Conservation (phyloP, 2,329 filamentous ascomycete genomes). For the Penicillium verrucosum region DNA sequence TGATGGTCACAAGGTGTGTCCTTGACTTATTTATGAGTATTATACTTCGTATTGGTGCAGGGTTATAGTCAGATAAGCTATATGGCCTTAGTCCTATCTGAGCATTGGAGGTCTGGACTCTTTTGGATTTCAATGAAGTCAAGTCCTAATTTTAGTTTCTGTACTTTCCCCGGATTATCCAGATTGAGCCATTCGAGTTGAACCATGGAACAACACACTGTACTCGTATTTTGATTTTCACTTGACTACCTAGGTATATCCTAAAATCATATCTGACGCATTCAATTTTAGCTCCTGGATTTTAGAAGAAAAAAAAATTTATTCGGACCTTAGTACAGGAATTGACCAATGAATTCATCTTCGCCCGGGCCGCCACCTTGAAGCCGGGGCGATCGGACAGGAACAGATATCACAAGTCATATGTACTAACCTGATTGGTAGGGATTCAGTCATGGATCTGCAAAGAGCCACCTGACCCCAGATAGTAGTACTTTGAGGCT, state of each 20-base stretch:
- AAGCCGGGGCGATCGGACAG: slow-evolving; percentile 3
- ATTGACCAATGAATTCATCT: slow-evolving; percentile 4
- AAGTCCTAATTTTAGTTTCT: neutral
- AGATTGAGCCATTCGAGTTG: neutral
- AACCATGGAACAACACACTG: neutral
- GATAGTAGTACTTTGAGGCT: neutral
- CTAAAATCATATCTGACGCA: neutral
- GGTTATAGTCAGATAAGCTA: slow-evolving; percentile 3
- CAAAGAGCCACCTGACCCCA: slow-evolving; percentile 4
- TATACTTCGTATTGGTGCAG: neutral
- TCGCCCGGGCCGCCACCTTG: neutral
- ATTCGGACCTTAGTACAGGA: neutral
- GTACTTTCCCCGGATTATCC: neutral
- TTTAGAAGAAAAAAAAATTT: neutral
- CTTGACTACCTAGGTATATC: neutral
- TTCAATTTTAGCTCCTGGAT: neutral
- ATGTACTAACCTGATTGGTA: neutral
- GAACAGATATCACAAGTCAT: neutral
- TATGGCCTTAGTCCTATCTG: neutral
- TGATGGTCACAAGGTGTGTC: slow-evolving; percentile 4
- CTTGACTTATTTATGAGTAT: neutral
- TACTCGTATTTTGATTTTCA: neutral
- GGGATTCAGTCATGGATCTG: neutral
- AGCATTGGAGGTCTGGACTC: neutral
- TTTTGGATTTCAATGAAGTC: neutral